Evolutionary conservation across 176 grass and related monocot species (phyloP), one percentile per base, ranked within the genome.

Genomic region (Oryza meyeriana): DNA sequence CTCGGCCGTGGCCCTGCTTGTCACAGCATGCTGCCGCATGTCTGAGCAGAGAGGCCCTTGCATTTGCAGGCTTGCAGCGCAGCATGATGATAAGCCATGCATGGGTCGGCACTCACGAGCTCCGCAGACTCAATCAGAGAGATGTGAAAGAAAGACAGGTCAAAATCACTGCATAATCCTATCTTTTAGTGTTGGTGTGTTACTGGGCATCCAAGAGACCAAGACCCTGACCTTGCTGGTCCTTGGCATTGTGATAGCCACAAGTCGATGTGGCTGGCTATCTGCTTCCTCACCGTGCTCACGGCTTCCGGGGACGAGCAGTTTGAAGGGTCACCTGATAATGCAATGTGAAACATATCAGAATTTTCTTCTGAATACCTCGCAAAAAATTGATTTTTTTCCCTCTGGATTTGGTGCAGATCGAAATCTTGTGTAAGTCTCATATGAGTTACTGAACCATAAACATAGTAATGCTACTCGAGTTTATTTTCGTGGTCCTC

Each of bases 201-300:
- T 29, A 12, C 20, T 50, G 64, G 68, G 71, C 12, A 69, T 74
- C 52, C 16, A 24, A 26, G 70, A 83, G 27, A 20, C 6, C 48
- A 52, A 20, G 18, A 52, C 16, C 85, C 64, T 66, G 55, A 81
- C 81, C 68, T 78, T 42, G 52, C 41, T 83, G 66, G n/a, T 44
- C 71, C 68, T 57, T 94, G 83, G 87, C 96, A 93, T 64, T 99
- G 79, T 2, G 89, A 93, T 72, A 99, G 32, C 91, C 93, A 99
- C 69, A 95, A 68, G 85, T 95, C 93, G 1, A 99, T 94, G 38
- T 91, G 67, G 63, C 88, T 81, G 52, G 83, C 77, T 3, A 95
- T 92, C 76, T 87, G 87, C 82, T 90, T 33, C 74, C 93, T 95
- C 44, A 94, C 91, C 79, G 76, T 84, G 27, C 71, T 82, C 74